Base-by-base conservation (phyloP, 179 eudicot genomes). In the Drosera spatulata region DNA sequence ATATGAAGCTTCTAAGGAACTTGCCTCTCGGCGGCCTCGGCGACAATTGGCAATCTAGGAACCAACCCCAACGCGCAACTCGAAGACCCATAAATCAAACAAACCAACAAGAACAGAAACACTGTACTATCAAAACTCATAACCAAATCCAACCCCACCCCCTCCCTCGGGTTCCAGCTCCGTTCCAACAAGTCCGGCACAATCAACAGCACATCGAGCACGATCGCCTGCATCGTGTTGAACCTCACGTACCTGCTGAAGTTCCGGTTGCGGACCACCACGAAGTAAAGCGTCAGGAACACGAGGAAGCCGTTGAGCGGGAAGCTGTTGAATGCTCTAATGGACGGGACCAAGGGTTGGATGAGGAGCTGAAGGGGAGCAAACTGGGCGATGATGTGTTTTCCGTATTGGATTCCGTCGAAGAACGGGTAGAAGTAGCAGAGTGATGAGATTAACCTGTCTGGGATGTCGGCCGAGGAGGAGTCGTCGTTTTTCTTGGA, bases 21-120 rank as follows among this genome's bases (percentile, higher is more conserved):
- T 78, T 91, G 95, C 80, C 91, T 83, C 57, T 91, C 98, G 68
- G 96, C 95, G 73, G 91, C 98, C 13, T 91, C 98, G 60, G 95
- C 96, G 55, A 91, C 95, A 79, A 91, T 75, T 0, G 98, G 98
- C 81, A 91, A 77, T 55, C 95, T 82, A 37, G 98, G 96, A 44
- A 91, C 38, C 55, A 82, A 81, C 7, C 98, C 98, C 33, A 91
- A 57, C 60, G 84, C 85, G 66, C 98, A 91, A 57, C 80, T 70
- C 50, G 80, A 79, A 22, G 87, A 75, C 39, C 96, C 98, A 57
- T 91, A 91, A 66, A 91, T 72, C 85, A 91, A 80, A 60, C 78
- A 65, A 22, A 91, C 81, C 78, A 91, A 57, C 54, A 91, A 76
- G 77, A 79, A 91, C 83, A 88, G 62, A 50, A 91, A 91, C 52